Conservation (phyloP, 805 yeast genomes). For the Yamadazyma takamatsuzukensis region DNA sequence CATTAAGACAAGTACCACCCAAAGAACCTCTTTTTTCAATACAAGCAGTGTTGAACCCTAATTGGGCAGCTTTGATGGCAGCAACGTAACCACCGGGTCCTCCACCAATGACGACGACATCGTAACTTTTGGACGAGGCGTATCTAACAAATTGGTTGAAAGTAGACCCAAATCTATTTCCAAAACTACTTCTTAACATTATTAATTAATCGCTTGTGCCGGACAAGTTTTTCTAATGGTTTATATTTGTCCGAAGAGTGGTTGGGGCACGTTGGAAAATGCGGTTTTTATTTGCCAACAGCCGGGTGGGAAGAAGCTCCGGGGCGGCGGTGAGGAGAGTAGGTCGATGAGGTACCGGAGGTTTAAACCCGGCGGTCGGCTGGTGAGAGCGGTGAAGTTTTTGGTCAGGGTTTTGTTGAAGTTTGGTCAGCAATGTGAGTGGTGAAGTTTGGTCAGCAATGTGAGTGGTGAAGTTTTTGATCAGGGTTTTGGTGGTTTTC, state of each 20-base stretch:
- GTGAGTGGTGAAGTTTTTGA: not conserved
- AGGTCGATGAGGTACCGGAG: not conserved
- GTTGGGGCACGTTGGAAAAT: slow-evolving; percentile 7
- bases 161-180: not conserved
- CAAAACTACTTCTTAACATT: slow-evolving; percentile 18
- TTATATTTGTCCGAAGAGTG: slow-evolving; percentile 9
- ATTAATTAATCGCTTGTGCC: not conserved
- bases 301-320: not conserved
- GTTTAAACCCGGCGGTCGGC: not conserved
- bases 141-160: slow-evolving; percentile 33
- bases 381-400: not conserved
- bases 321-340: not conserved
- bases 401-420: not conserved
- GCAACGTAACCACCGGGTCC: slow-evolving; percentile 99
- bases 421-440: not conserved
- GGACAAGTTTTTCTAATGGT: slow-evolving; percentile 5
- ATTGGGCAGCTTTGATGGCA: slow-evolving; percentile 97
- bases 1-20: slow-evolving; percentile 98
- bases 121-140: slow-evolving; percentile 56
- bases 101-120: slow-evolving; percentile 94
- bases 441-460: not conserved
- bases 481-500: no score
- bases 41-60: slow-evolving; percentile 93
- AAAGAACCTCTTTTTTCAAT: slow-evolving; percentile 92
- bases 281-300: no score